Evolutionary conservation across 306 rosid genomes (phyloP).

Genomic region (Cucurbita argyrosperma): DNA sequence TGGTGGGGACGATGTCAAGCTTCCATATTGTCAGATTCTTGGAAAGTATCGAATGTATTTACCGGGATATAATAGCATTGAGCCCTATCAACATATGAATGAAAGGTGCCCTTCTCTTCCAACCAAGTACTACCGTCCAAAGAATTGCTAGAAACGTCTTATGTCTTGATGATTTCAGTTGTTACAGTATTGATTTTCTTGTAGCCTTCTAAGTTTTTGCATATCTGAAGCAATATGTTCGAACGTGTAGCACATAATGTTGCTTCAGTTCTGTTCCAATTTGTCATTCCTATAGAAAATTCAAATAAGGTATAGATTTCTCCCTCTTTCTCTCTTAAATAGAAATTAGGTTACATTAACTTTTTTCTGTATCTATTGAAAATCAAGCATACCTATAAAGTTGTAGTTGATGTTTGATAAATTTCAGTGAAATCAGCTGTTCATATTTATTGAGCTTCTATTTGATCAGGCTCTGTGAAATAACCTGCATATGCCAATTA

Average conservation of each 20-base stretch:
- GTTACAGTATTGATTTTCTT: not conserved
- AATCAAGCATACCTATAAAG: not conserved
- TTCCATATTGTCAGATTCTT: slow-evolving; percentile 84
- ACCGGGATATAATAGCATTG: slow-evolving; percentile 68
- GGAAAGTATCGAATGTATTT: slow-evolving; percentile 86
- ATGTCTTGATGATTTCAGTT: not conserved
- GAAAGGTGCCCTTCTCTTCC: slow-evolving; percentile 93
- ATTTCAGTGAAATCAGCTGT: not conserved
- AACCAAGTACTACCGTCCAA: slow-evolving; percentile 49
- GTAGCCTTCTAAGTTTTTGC: not conserved
- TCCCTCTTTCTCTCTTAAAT: not conserved
- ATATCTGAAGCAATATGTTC: not conserved
- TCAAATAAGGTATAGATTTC: not conserved
- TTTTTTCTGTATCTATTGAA: not conserved
- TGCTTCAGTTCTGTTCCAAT: not conserved
- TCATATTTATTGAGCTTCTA: not conserved
- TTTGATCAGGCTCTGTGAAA: not conserved
- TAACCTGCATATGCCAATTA: not conserved
- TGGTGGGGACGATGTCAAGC: slow-evolving; percentile 56
- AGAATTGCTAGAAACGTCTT: slow-evolving; percentile 28
- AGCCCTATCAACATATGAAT: slow-evolving; percentile 75
- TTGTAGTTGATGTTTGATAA: not conserved
- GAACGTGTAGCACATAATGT: not conserved
- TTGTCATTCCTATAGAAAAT: not conserved
- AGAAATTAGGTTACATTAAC: not conserved